These are phyloP conservation scores for Phytopythium montanum DNA, from an alignment of 352 stramenopile genomes.

Conservation along the genomic window DNA sequence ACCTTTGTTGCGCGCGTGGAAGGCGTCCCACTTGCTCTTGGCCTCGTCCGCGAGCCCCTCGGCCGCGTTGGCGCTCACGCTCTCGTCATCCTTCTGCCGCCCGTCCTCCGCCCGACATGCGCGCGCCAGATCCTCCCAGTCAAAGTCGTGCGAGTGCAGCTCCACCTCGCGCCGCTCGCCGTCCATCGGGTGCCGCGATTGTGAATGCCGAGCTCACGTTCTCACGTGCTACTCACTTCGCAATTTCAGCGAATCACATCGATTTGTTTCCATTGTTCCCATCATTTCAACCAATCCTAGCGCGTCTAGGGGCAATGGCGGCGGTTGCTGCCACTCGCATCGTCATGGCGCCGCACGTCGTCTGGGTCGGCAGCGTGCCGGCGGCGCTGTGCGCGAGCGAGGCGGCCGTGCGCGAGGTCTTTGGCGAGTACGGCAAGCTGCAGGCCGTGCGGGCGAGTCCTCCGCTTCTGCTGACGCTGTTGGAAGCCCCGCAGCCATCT, in stretches of 20 bases:
- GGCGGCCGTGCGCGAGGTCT: constrained; percentile 37
- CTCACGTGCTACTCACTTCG: too few species aligned
- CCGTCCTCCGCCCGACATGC: constrained; percentile 24
- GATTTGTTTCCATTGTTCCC: not conserved
- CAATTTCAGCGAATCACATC: not conserved
- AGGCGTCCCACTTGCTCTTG: constrained; percentile 72
- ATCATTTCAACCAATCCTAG: not conserved
- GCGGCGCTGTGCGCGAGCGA: constrained; percentile 57
- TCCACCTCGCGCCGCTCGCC: constrained; percentile 32
- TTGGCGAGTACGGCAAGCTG: constrained; percentile 44
- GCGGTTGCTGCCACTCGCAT: not conserved
- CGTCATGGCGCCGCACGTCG: constrained; percentile 13
- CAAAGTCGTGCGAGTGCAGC: constrained; percentile 76
- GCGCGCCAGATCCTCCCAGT: constrained; percentile 63
- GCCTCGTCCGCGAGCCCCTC: constrained; percentile 44
- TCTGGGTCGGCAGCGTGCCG: constrained; percentile 57
- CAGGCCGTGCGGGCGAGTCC: constrained; percentile 37
- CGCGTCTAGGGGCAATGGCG: not conserved
- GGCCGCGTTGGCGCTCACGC: not conserved
- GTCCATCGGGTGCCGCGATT: constrained; percentile 2
- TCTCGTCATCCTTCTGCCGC: constrained; percentile 18
- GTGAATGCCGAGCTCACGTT: too few species aligned
- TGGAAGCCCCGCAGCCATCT: not conserved
- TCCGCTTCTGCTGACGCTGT: not conserved
- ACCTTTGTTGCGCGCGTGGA: constrained; percentile 79